phyloP scores from a whole-genome alignment of 768 basidiomycete genomes.

The Holtermanniella nyarrowii region DNA sequence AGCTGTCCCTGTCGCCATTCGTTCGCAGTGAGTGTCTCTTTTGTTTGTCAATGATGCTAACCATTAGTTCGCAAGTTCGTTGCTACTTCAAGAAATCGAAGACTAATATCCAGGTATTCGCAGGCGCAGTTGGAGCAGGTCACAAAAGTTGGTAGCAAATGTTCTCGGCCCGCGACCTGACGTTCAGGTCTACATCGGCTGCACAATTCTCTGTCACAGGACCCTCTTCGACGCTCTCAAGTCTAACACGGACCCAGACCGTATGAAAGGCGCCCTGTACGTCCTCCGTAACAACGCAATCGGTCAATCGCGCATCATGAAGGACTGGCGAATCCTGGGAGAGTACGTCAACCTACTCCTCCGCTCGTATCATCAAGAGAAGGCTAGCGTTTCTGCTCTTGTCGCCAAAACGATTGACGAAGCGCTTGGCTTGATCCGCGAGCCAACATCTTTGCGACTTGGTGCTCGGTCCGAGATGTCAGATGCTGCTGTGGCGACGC shows the following conservation, averaged over 20 bases:
- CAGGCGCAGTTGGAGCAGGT: background rate
- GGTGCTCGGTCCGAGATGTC: conserved; percentile 12
- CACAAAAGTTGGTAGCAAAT: background rate
- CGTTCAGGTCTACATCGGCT: background rate
- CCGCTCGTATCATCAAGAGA: conserved; percentile 71
- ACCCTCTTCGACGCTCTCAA: conserved; percentile 41
- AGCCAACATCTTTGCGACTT: conserved; percentile 17
- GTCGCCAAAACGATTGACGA: conserved; percentile 32
- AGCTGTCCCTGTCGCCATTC: conserved; percentile 42
- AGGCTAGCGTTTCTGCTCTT: conserved; percentile 45
- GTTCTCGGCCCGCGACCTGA: background rate
- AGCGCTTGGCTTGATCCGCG: conserved; percentile 19
- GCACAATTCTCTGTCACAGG: conserved; percentile 38
- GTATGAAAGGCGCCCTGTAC: conserved; percentile 88
- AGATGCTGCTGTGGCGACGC: conserved; percentile 14
- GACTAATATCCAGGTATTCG: background rate
- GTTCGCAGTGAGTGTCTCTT: conserved; percentile 14
- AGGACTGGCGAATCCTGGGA: conserved; percentile 57
- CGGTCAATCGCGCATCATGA: conserved; percentile 44
- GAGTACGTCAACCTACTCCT: conserved; percentile 56
- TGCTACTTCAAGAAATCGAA: too few species aligned
- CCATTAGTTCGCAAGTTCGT: background rate
- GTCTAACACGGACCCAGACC: conserved; percentile 67
- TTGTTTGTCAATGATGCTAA: too few species aligned
- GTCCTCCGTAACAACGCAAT: conserved; percentile 58